Conservation (phyloP, 805 yeast species). For the Deakozyma indianensis region DNA sequence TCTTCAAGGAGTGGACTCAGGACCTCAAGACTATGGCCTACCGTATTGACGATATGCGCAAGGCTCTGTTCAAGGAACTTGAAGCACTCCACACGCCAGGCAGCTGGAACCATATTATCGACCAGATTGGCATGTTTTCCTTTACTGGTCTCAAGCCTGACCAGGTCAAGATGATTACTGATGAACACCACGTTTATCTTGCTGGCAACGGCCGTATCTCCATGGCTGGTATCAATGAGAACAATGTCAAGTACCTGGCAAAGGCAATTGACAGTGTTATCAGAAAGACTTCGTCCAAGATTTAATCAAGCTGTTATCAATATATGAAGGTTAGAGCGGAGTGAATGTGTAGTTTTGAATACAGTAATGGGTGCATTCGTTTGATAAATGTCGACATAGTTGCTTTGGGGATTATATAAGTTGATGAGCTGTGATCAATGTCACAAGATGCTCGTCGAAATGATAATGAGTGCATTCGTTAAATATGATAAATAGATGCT, state of each 20-base stretch:
- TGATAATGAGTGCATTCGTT: background rate
- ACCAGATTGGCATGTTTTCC: constrained; percentile 95
- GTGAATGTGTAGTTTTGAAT: no score
- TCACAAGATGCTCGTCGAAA: background rate
- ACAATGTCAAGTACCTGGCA: constrained; percentile 69
- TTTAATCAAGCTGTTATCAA: background rate
- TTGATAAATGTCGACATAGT: no score
- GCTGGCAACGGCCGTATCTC: constrained; percentile 80
- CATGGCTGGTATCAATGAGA: constrained; percentile 80
- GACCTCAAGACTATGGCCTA: constrained; percentile 72
- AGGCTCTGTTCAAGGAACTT: constrained; percentile 45
- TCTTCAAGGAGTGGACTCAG: constrained; percentile 60
- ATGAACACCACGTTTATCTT: constrained; percentile 68
- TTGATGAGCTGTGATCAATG: no score
- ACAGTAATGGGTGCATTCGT: no score
- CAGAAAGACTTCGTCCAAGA: constrained; percentile 5
- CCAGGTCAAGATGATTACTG: constrained; percentile 58
- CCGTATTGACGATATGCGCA: constrained; percentile 63
- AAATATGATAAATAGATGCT: no score
- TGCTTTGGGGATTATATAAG: no score
- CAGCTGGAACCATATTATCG: constrained; percentile 74
- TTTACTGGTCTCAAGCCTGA: constrained; percentile 66
- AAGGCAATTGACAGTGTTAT: constrained; percentile 62
- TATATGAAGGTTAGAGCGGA: no score
- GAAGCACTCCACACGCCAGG: constrained; percentile 39